Percentiles rank a stretch among this genome's conserved stretches.
Evolutionary conservation across 164 flowering plant genomes (phyloP).

Genomic region (Umbellularia californica): DNA sequence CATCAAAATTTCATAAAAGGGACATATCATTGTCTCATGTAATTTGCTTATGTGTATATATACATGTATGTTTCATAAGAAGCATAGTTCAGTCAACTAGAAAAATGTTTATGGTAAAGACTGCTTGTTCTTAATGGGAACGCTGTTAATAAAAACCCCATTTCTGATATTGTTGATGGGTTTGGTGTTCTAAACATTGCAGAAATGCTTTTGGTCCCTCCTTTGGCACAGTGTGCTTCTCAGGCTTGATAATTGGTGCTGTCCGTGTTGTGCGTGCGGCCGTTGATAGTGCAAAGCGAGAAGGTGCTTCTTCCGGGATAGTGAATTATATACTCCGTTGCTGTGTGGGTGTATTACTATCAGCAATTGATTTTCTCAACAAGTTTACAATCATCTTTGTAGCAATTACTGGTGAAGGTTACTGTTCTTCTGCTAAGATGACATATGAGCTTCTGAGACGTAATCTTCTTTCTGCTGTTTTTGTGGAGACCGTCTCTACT

Average conservation of each 20-base stretch:
- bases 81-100: not conserved
- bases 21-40: too few species aligned
- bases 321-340: slow-evolving; percentile 39
- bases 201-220: slow-evolving; percentile 66
- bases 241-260: slow-evolving; percentile 44
- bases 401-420: slow-evolving; percentile 56
- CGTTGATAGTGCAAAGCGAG: slow-evolving; percentile 48
- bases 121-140: not conserved
- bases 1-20: too few species aligned
- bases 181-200: slow-evolving; percentile 14
- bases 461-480: slow-evolving; percentile 60
- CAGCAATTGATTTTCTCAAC: slow-evolving; percentile 54
- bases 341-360: slow-evolving; percentile 37
- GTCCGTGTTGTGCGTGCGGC: slow-evolving; percentile 51
- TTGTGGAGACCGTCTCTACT: slow-evolving; percentile 60
- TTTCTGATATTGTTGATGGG: not conserved
- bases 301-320: slow-evolving; percentile 33
- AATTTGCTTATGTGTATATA: not conserved
- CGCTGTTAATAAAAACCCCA: not conserved
- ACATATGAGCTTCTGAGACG: slow-evolving; percentile 60
- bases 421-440: slow-evolving; percentile 57
- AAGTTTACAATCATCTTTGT: slow-evolving; percentile 68
- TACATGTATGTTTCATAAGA: not conserved
- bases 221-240: slow-evolving; percentile 54
- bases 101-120: not conserved